A percentile compares a stretch with the other conserved stretches of the same genome.
Conservation (phyloP, 306 rosid genomes). For the Begonia fuchsioides region DNA sequence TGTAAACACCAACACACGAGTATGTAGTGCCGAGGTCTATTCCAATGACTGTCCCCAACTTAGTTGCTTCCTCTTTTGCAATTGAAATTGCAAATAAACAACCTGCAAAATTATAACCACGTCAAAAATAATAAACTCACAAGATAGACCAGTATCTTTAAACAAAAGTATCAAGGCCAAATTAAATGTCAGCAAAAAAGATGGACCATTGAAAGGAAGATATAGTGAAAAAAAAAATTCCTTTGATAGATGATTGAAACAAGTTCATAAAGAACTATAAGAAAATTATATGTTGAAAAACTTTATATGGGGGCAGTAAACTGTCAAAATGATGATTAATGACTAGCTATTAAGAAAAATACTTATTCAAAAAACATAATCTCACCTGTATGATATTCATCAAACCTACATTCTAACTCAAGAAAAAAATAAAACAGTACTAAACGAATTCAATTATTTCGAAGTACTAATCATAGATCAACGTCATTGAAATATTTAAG, state of each 20-base stretch:
- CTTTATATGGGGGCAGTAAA: too few species aligned
- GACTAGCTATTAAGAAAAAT: too few species aligned
- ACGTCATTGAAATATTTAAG: too few species aligned
- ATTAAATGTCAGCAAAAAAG: background rate
- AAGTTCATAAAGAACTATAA: too few species aligned
- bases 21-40: constrained; percentile 95
- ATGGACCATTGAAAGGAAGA: background rate
- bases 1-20: constrained; percentile 96
- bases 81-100: constrained; percentile 62
- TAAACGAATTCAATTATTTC: too few species aligned
- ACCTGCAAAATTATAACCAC: constrained; percentile 20
- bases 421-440: too few species aligned
- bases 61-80: constrained; percentile 79
- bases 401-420: too few species aligned
- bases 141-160: background rate
- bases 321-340: too few species aligned
- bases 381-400: too few species aligned
- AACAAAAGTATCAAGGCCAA: background rate
- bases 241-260: background rate
- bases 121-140: background rate
- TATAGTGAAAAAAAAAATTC: background rate
- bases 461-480: too few species aligned
- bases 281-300: too few species aligned
- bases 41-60: constrained; percentile 92
- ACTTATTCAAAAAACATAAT: too few species aligned